These are phyloP conservation scores for Prunus salicina DNA, from an alignment of 306 rosid genomes.

Conservation along the genomic window DNA sequence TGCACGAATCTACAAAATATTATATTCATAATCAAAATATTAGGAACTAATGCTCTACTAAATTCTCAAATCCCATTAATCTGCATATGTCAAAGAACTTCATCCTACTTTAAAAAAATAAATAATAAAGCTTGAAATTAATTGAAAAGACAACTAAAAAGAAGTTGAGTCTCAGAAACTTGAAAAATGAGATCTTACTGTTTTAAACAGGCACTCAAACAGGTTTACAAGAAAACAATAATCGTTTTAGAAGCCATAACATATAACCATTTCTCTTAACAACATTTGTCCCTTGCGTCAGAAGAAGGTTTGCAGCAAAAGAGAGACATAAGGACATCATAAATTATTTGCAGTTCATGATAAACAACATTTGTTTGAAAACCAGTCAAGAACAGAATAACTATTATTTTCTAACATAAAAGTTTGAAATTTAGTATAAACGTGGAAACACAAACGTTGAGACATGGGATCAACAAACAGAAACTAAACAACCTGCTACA, in stretches of 20 bases:
- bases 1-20: constrained; percentile 68
- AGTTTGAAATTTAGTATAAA: background rate
- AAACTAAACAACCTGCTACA: constrained; percentile 2
- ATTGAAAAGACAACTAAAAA: no score
- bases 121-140: no score
- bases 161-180: no score
- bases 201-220: background rate
- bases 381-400: background rate
- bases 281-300: background rate
- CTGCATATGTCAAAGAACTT: background rate
- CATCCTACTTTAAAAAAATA: background rate
- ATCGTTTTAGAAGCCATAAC: background rate
- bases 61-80: background rate
- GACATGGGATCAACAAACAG: background rate
- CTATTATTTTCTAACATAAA: background rate
- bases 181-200: no score
- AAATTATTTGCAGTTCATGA: background rate
- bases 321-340: background rate
- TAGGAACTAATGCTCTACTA: background rate
- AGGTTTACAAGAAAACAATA: background rate
- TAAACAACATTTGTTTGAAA: background rate
- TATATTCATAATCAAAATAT: background rate
- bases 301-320: background rate
- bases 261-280: background rate
- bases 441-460: background rate